A percentile compares a stretch with the other conserved stretches of the same genome.
These are phyloP conservation scores for Pichia phayaonensis DNA, from an alignment of 805 yeast species.

Conservation along the genomic window DNA sequence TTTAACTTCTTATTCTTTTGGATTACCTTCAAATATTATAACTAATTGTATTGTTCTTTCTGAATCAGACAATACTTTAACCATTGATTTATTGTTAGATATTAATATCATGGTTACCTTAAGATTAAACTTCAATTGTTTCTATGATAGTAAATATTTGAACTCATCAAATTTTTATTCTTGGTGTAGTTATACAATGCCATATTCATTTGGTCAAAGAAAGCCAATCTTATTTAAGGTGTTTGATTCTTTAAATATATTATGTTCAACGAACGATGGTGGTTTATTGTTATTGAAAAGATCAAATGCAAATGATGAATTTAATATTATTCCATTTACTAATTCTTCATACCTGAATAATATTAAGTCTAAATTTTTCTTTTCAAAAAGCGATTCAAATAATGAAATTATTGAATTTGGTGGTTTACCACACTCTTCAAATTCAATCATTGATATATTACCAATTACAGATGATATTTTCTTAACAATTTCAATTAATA, in stretches of 20 bases:
- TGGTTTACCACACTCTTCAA: constrained; percentile 17
- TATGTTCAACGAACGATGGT: constrained; percentile 70
- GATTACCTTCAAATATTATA: constrained; percentile 32
- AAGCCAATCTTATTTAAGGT: constrained; percentile 46
- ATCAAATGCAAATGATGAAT: constrained; percentile 12
- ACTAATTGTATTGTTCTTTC: constrained; percentile 32
- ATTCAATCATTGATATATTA: constrained; percentile 18
- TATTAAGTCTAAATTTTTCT: constrained; percentile 25
- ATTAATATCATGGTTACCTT: constrained; percentile 47
- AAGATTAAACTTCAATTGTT: constrained; percentile 35
- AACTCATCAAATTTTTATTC: constrained; percentile 28
- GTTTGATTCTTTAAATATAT: constrained; percentile 35
- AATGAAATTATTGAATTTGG: constrained; percentile 15
- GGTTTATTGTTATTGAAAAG: constrained; percentile 54
- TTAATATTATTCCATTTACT: constrained; percentile 35
- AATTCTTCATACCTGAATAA: constrained; percentile 41
- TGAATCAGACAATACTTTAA: constrained; percentile 26
- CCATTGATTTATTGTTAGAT: constrained; percentile 49
- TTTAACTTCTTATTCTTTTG: constrained; percentile 16
- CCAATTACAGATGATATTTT: constrained; percentile 10
- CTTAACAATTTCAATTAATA: constrained; percentile 46
- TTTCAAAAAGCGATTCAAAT: constrained; percentile 1
- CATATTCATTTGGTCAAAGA: constrained; percentile 55
- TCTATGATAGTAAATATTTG: constrained; percentile 21
- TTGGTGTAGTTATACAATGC: constrained; percentile 66